phyloP scores from a whole-genome alignment of 371 early-diverging fungal species.

The Lichtheimia hyalospora region DNA sequence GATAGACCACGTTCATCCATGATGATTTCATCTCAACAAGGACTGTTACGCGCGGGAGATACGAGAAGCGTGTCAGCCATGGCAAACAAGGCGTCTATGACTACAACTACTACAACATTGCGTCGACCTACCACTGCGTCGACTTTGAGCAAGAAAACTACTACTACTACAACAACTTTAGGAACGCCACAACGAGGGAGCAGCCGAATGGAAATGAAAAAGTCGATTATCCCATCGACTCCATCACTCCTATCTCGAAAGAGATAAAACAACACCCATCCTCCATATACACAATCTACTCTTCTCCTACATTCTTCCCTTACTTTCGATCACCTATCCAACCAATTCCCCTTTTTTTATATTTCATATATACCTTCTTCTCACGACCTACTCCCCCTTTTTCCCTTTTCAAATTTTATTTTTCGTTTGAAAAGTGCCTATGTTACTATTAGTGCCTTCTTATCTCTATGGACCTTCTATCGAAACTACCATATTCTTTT shows the following conservation, averaged over 20 bases:
- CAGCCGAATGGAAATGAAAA: no score
- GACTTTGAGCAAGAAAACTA: no score
- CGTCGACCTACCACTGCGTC: neutral
- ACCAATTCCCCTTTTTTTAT: neutral
- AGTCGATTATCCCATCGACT: no score
- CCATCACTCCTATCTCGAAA: no score
- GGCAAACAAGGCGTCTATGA: neutral
- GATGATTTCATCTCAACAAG: neutral
- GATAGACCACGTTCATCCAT: neutral
- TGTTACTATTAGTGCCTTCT: no score
- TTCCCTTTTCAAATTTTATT: neutral
- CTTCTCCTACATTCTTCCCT: constrained; percentile 1
- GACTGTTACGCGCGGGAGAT: neutral
- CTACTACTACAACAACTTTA: no score
- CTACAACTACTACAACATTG: neutral
- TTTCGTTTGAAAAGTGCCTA: no score
- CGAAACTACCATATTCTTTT: no score
- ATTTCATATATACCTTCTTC: constrained; percentile 1
- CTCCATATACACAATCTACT: neutral
- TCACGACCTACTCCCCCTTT: neutral
- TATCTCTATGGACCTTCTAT: no score
- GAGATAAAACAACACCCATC: neutral
- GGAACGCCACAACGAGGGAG: no score
- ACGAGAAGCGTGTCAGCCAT: constrained; percentile 9
- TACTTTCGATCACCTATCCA: neutral